phyloP scores from a whole-genome alignment of 2,329 filamentous ascomycete species.

The Neoscytalidium dimidiatum region DNA sequence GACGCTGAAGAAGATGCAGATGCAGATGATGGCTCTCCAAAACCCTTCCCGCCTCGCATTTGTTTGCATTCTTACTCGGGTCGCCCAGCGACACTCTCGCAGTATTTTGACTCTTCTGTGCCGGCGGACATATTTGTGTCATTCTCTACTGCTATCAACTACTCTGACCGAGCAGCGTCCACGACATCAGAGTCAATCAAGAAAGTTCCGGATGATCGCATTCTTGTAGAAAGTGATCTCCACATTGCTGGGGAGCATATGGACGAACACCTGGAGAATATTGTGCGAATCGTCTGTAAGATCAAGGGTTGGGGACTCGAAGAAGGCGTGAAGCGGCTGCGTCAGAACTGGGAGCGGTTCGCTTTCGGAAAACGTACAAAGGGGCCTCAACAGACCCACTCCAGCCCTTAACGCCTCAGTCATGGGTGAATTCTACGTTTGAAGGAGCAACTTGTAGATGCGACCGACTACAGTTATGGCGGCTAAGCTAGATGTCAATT shows the following conservation, averaged over 20 bases:
- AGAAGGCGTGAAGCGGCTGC: constrained; percentile 68
- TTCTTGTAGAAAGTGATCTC: constrained; percentile 89
- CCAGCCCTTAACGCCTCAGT: too few relatives aligned
- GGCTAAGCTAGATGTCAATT: too few relatives aligned
- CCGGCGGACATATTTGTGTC: constrained; percentile 83
- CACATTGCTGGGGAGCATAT: constrained; percentile 79
- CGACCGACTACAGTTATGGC: too few relatives aligned
- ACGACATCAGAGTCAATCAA: constrained; percentile 65
- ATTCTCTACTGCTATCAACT: constrained; percentile 83
- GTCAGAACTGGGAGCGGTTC: constrained; percentile 76
- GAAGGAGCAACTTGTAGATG: too few relatives aligned
- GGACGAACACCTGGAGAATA: constrained; percentile 75
- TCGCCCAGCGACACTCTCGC: constrained; percentile 69
- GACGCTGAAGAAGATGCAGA: constrained; percentile 14
- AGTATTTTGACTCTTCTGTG: constrained; percentile 73
- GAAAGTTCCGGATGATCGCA: constrained; percentile 71
- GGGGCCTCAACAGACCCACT: not conserved
- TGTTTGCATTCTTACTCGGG: constrained; percentile 95
- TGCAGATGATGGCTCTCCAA: constrained; percentile 32
- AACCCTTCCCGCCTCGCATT: constrained; percentile 80
- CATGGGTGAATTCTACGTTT: too few relatives aligned
- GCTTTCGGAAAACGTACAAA: constrained; percentile 58
- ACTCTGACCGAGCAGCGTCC: constrained; percentile 53
- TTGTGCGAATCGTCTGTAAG: constrained; percentile 73
- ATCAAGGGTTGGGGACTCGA: constrained; percentile 77